phyloP scores from a whole-genome alignment of 108 stramenopile genomes.

The Cylindrotheca closterium region DNA sequence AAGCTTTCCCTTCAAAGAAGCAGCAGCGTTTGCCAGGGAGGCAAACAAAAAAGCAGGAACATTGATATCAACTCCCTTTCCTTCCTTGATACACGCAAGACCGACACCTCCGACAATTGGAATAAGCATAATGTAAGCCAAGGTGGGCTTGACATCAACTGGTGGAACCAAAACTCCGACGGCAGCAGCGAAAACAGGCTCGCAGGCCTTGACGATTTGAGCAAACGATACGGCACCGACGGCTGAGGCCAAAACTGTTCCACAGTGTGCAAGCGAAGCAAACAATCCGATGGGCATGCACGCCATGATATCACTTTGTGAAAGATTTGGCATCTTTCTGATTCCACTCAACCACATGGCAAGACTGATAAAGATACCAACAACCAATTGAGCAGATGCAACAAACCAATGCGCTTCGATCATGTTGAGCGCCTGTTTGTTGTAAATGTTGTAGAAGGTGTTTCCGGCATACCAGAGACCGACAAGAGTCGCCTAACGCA shows the following conservation, averaged over 20 bases:
- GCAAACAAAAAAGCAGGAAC: slow-evolving; percentile 87
- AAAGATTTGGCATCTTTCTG: slow-evolving; percentile 79
- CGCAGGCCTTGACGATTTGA: slow-evolving; percentile 97
- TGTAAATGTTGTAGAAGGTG: slow-evolving; percentile 88
- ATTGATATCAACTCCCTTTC: slow-evolving; percentile 90
- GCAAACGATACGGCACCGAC: slow-evolving; percentile 96
- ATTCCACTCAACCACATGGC: slow-evolving; percentile 78
- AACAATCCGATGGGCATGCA: slow-evolving; percentile 85
- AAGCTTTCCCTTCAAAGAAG: slow-evolving; percentile 85
- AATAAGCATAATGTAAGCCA: slow-evolving; percentile 87
- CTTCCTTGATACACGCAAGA: slow-evolving; percentile 88
- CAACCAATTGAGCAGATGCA: slow-evolving; percentile 70
- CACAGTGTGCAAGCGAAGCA: slow-evolving; percentile 73
- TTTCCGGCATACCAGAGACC: slow-evolving; percentile 86
- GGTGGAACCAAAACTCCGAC: slow-evolving; percentile 85
- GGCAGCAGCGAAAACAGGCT: slow-evolving; percentile 93
- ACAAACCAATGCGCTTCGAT: slow-evolving; percentile 90
- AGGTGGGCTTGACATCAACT: slow-evolving; percentile 75
- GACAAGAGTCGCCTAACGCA: slow-evolving; percentile 58
- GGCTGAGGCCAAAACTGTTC: slow-evolving; percentile 86
- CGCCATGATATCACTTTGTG: slow-evolving; percentile 58
- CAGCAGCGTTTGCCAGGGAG: slow-evolving; percentile 90
- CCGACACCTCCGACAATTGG: slow-evolving; percentile 95
- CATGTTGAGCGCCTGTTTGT: slow-evolving; percentile 86
- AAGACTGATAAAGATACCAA: slow-evolving; percentile 71